phyloP scores from a whole-genome alignment of 257 asterid species.

The Prunella vulgaris region DNA sequence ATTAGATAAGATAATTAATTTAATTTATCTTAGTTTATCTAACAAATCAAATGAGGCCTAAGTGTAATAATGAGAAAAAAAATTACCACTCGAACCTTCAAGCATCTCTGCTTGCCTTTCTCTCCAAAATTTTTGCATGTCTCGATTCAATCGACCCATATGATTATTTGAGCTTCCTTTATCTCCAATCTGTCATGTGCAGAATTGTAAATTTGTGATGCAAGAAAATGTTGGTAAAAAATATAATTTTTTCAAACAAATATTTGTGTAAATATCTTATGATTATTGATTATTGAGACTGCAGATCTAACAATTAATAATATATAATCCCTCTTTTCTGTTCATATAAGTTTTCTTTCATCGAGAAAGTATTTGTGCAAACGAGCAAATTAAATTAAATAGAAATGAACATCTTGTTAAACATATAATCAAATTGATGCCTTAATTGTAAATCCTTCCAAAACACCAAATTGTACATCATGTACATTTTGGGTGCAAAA shows the following conservation, averaged over 20 bases:
- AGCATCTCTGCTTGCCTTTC: constrained; percentile 23
- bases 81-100: constrained; percentile 15
- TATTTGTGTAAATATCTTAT: too few relatives aligned
- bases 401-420: too few relatives aligned
- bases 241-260: too few relatives aligned
- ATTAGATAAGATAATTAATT: too few relatives aligned
- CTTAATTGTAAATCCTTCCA: too few relatives aligned
- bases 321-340: not conserved
- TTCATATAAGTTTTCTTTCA: not conserved
- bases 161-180: not conserved
- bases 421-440: too few relatives aligned
- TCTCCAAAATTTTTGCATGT: constrained; percentile 30
- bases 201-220: not conserved
- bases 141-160: constrained; percentile 16
- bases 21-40: too few relatives aligned
- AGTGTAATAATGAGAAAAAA: not conserved
- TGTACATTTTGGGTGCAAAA: too few relatives aligned
- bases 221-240: not conserved
- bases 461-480: too few relatives aligned
- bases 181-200: constrained; percentile 7
- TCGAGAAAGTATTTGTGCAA: not conserved
- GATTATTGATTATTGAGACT: not conserved
- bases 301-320: not conserved
- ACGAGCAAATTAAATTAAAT: not conserved
- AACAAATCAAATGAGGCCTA: not conserved